phyloP scores from a whole-genome alignment of 306 rosid species.

The Cucumis hystrix region DNA sequence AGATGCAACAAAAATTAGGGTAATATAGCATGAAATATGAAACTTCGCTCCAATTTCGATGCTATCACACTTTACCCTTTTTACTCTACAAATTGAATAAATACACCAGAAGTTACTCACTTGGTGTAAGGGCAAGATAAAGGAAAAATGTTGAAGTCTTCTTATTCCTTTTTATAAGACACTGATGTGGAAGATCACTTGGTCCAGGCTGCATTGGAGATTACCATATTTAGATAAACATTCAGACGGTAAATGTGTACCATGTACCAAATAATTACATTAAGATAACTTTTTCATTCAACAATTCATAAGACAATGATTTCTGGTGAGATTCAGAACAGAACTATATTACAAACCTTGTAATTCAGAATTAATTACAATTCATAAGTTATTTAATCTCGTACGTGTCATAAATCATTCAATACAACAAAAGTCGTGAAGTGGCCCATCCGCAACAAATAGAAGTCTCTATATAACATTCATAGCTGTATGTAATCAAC shows the following conservation, averaged over 20 bases:
- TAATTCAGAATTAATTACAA: neutral
- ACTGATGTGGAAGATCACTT: constrained; percentile 53
- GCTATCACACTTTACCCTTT: neutral
- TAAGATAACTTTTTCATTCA: neutral
- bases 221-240: constrained; percentile 14
- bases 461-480: neutral
- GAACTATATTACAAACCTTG: no score
- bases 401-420: neutral
- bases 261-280: neutral
- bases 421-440: neutral
- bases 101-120: constrained; percentile 40
- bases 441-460: neutral
- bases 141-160: constrained; percentile 77
- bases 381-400: neutral
- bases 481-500: neutral
- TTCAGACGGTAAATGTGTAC: neutral
- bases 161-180: constrained; percentile 82
- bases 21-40: neutral
- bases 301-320: neutral
- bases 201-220: constrained; percentile 84
- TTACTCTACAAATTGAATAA: neutral
- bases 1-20: neutral
- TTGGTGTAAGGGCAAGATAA: constrained; percentile 66
- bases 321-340: neutral
- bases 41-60: neutral